Evolutionary conservation across 2,329 filamentous ascomycete genomes (phyloP).

Genomic region (Metarhizium guizhouense): DNA sequence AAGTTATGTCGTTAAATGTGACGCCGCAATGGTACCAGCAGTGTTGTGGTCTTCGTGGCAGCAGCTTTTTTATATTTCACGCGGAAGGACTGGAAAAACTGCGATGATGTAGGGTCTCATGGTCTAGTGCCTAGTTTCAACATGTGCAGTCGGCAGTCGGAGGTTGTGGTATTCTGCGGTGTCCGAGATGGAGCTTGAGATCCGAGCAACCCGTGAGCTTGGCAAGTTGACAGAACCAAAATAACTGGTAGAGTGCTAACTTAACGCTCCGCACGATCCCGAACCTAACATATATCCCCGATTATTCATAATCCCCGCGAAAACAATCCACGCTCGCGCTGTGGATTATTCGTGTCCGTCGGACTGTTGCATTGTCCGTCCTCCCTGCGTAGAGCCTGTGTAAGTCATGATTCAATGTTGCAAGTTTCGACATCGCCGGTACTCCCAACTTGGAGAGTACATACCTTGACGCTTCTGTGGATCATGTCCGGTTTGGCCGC

Average conservation of each 20-base stretch:
- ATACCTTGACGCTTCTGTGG: background rate
- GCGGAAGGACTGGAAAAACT: no score
- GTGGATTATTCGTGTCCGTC: background rate
- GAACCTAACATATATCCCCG: background rate
- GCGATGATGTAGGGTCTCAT: no score
- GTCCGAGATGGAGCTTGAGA: background rate
- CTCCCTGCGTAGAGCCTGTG: background rate
- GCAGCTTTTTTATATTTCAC: no score
- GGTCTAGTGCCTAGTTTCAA: no score
- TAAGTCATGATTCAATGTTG: no score
- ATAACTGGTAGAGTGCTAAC: no score
- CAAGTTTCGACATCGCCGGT: background rate
- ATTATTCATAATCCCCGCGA: background rate
- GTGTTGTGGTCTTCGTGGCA: no score
- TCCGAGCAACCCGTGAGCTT: constrained; percentile 2
- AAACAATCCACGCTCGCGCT: background rate
- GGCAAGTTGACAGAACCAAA: background rate
- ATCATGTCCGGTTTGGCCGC: background rate
- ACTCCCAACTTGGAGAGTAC: background rate
- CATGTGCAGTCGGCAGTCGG: background rate
- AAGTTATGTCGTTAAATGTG: no score
- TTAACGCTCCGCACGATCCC: background rate
- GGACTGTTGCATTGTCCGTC: background rate
- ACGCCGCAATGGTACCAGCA: no score
- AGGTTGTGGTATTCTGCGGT: background rate